These are phyloP conservation scores for Pleurotus ostreatus DNA, from an alignment of 768 basidiomycete genomes.

Conservation along the genomic window DNA sequence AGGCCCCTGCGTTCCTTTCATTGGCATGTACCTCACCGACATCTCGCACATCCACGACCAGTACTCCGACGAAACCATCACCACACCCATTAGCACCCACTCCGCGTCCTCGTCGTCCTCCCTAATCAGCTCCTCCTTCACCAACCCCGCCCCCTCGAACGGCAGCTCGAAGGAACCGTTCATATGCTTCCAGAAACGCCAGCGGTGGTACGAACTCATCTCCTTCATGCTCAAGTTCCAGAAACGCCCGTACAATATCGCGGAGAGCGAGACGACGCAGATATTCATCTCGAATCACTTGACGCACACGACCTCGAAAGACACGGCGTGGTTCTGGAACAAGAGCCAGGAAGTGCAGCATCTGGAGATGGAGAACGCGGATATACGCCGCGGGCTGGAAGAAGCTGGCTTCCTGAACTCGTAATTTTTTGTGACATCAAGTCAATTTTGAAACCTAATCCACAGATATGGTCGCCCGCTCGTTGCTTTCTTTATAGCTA, in stretches of 20 bases:
- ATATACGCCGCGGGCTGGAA: slow-evolving; percentile 65
- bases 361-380: slow-evolving; percentile 54
- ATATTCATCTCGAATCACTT: slow-evolving; percentile 47
- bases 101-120: not conserved
- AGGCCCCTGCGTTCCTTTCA: slow-evolving; percentile 64
- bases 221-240: slow-evolving; percentile 56
- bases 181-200: slow-evolving; percentile 53
- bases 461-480: not conserved
- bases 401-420: slow-evolving; percentile 49
- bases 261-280: slow-evolving; percentile 40
- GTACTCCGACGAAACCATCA: slow-evolving; percentile 31
- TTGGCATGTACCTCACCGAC: slow-evolving; percentile 60
- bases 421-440: too few relatives aligned
- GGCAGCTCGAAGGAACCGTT: slow-evolving; percentile 5
- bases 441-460: too few relatives aligned
- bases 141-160: not conserved
- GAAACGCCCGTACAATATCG: slow-evolving; percentile 42
- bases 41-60: slow-evolving; percentile 53
- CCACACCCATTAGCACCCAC: slow-evolving; percentile 3
- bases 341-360: slow-evolving; percentile 59
- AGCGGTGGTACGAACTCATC: slow-evolving; percentile 53
- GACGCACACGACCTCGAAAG: slow-evolving; percentile 32
- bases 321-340: slow-evolving; percentile 51
- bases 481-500: not conserved
- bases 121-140: too few relatives aligned